Evolutionary conservation across 257 asterid genomes (phyloP).

Genomic region (Primulina huaijiensis): DNA sequence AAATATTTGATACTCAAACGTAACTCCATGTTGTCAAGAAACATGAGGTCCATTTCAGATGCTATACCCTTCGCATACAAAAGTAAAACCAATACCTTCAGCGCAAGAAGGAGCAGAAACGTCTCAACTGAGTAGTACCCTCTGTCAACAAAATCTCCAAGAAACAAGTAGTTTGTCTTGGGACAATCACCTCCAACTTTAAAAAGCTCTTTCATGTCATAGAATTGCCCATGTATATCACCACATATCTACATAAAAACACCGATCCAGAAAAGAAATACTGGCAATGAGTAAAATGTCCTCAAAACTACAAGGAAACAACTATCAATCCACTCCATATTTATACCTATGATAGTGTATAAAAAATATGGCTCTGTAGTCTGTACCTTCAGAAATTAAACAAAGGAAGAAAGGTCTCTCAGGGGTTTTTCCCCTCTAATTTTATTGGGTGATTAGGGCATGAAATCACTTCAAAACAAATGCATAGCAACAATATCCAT

Average conservation of each 20-base stretch:
- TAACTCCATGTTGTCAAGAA: not conserved
- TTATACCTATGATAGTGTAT: not conserved
- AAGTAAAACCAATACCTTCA: constrained; percentile 56
- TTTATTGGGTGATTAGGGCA: not conserved
- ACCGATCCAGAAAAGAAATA: not conserved
- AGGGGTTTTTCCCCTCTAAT: not conserved
- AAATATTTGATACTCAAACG: not conserved
- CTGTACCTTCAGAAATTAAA: constrained; percentile 3
- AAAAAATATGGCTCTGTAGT: not conserved
- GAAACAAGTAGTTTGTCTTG: constrained; percentile 86
- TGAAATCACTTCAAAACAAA: not conserved
- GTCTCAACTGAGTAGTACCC: constrained; percentile 98
- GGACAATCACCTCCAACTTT: constrained; percentile 98
- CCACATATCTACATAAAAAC: constrained; percentile 74
- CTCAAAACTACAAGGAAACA: not conserved
- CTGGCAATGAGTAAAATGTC: not conserved
- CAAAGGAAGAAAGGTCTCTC: not conserved
- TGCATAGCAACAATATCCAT: not conserved
- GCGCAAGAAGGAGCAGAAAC: constrained; percentile 86
- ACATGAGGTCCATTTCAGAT: constrained; percentile 8
- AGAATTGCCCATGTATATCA: constrained; percentile 96
- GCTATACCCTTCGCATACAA: constrained; percentile 5
- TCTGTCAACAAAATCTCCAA: constrained; percentile 96
- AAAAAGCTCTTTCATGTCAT: constrained; percentile 97
- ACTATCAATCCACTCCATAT: not conserved